These are phyloP conservation scores for Lipomyces yamanashiensis DNA, from an alignment of 805 yeast genomes.

Conservation along the genomic window DNA sequence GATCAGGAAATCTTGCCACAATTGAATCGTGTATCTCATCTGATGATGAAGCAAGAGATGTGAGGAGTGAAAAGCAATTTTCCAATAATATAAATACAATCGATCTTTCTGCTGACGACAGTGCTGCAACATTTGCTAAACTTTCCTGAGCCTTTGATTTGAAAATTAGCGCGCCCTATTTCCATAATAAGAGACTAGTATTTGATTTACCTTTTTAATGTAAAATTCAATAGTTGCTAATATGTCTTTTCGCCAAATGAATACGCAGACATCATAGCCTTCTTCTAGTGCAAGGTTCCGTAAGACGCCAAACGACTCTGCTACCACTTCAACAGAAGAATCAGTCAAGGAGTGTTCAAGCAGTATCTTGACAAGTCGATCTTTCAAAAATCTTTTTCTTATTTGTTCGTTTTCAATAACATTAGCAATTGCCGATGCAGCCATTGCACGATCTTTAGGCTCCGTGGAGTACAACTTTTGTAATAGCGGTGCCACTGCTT, in stretches of 20 bases:
- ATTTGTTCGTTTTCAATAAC: conserved; percentile 67
- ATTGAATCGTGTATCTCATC: conserved; percentile 32
- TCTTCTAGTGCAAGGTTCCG: conserved; percentile 83
- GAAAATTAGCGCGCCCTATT: not conserved
- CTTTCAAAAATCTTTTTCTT: conserved; percentile 69
- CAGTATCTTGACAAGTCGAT: conserved; percentile 66
- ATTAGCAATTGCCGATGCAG: conserved; percentile 67
- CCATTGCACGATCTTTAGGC: conserved; percentile 77
- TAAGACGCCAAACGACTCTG: conserved; percentile 78
- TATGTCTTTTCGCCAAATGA: conserved; percentile 77
- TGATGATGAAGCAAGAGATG: conserved; percentile 53
- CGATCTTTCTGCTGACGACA: conserved; percentile 48
- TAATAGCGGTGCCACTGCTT: conserved; percentile 70
- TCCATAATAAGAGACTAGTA: not conserved
- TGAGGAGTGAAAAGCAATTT: conserved; percentile 69
- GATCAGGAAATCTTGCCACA: conserved; percentile 45
- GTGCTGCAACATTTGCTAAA: not conserved
- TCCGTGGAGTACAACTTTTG: conserved; percentile 63
- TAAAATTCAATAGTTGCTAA: conserved; percentile 55
- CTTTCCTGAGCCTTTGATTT: conserved; percentile 2
- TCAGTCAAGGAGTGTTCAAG: conserved; percentile 71
- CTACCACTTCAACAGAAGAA: conserved; percentile 71
- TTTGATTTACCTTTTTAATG: conserved; percentile 19
- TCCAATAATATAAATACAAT: conserved; percentile 71
- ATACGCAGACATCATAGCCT: conserved; percentile 79